Conservation (phyloP, 768 basidiomycete genomes). For the Mycena polygramma region DNA sequence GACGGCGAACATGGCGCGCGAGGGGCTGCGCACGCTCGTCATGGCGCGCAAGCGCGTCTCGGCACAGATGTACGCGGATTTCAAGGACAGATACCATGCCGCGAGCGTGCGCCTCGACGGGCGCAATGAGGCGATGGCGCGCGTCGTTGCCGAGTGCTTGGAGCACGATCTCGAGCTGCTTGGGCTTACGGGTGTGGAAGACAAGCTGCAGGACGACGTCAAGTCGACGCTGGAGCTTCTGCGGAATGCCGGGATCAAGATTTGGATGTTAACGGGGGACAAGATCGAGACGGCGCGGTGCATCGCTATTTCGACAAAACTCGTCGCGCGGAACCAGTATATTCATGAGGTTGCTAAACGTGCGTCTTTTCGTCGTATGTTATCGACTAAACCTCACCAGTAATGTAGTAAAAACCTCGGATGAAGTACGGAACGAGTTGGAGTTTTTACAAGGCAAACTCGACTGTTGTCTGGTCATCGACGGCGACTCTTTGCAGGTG, state of each 20-base stretch:
- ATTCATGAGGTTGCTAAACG: conserved; percentile 97
- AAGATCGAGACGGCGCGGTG: conserved; percentile 99
- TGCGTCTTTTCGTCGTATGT: conserved; percentile 52
- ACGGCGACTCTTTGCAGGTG: conserved; percentile 96
- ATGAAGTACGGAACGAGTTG: conserved; percentile 87
- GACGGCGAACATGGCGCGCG: conserved; percentile 97
- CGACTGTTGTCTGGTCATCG: conserved; percentile 98
- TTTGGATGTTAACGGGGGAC: conserved; percentile 99
- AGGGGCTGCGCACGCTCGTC: conserved; percentile 94
- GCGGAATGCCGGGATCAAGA: conserved; percentile 96
- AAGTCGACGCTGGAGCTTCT: conserved; percentile 93
- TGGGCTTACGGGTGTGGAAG: conserved; percentile 98
- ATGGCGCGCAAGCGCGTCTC: conserved; percentile 86
- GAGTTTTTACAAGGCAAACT: conserved; percentile 95
- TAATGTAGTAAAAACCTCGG: conserved; percentile 82
- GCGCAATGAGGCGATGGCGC: conserved; percentile 84
- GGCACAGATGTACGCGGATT: conserved; percentile 76
- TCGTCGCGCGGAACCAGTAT: conserved; percentile 96
- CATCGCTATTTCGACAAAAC: conserved; percentile 97
- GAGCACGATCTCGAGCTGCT: conserved; percentile 93
- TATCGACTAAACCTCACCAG: conserved; percentile 15
- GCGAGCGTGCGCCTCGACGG: conserved; percentile 87
- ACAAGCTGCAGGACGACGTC: conserved; percentile 98
- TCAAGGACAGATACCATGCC: conserved; percentile 77
- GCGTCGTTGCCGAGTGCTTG: conserved; percentile 79